Evolutionary conservation across 495 filamentous ascomycete genomes (phyloP).

Genomic region (Penicillium cataractarum): DNA sequence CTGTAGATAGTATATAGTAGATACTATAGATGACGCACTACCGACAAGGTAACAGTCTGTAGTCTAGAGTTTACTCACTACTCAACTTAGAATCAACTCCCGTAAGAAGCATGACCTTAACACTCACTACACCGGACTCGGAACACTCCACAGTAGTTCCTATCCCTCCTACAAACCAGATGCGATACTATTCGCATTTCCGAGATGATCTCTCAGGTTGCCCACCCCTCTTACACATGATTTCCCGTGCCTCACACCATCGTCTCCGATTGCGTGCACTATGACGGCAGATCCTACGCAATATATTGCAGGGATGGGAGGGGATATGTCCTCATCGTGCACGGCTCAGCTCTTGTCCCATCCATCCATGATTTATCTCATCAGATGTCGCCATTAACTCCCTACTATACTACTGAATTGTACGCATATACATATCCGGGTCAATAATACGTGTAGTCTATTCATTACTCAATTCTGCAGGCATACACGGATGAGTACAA

Average conservation of each 20-base stretch:
- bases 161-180: neutral
- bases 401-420: neutral
- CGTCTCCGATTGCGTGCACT: conserved; percentile 1
- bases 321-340: conserved; percentile 8
- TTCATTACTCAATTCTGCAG: too few species aligned
- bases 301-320: conserved; percentile 13
- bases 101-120: neutral
- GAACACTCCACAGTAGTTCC: neutral
- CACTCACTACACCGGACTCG: neutral
- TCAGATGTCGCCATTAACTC: conserved; percentile 13
- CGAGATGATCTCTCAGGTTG: conserved; percentile 7
- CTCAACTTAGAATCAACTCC: neutral
- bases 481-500: neutral
- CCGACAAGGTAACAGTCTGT: neutral
- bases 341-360: conserved; percentile 27
- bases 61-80: neutral
- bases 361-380: conserved; percentile 1
- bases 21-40: too few species aligned
- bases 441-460: neutral
- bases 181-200: neutral
- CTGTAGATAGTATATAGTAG: too few species aligned
- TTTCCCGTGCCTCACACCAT: neutral
- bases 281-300: conserved; percentile 16
- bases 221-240: neutral
- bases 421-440: neutral